Evolutionary conservation across 495 filamentous ascomycete genomes (phyloP), one percentile per base, ranked within the genome.

Genomic region (Aspergillus affinis): DNA sequence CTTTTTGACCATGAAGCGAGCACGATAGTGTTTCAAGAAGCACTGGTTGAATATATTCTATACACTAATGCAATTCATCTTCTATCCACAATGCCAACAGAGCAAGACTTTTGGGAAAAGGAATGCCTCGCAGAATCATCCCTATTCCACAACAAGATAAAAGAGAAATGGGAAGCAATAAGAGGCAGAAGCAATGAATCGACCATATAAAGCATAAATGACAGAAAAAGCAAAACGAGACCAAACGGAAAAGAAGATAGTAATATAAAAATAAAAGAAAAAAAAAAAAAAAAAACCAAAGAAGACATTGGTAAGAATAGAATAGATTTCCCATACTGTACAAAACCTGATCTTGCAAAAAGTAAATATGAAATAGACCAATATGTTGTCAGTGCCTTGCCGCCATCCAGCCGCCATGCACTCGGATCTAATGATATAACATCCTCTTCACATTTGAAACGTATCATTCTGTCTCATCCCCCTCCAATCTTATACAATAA

Each of bases 401-500:
- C 41, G 48, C 54, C 56, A 55, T 36, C 23, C 19, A 20, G 21
- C 48, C 23, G 32, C 46, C 59, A 21, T 58, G 29, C 57, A 30
- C 29, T 27, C 54, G 50, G 30, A 49, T 59, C 45, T 52, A 51
- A 71, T 69, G 64, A 64, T 65, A 65, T 51, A 59, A 64, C 62
- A 61, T 55, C 59, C 49, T 61, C 49, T 64, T 52, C 53, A 53
- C 53, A 54, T 20, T 41, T 44, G 32, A 57, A 45, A 46, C 55
- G 26, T 58, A 29, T 51, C 19, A 29, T 27, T 54, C 20, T 60
- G 49, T 29, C 23, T 57, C 51, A 54, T 36, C 53, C 54, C 41
- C 8, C 9, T n/a, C 23, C 54, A 52, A 6, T 65, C 67, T 79
- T 81, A 93, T 63, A 86, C 85, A 75, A 96, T 81, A 59, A 98